phyloP scores from a whole-genome alignment of 345 rosid species.

The sweet orange (Citrus sinensis) region DNA sequence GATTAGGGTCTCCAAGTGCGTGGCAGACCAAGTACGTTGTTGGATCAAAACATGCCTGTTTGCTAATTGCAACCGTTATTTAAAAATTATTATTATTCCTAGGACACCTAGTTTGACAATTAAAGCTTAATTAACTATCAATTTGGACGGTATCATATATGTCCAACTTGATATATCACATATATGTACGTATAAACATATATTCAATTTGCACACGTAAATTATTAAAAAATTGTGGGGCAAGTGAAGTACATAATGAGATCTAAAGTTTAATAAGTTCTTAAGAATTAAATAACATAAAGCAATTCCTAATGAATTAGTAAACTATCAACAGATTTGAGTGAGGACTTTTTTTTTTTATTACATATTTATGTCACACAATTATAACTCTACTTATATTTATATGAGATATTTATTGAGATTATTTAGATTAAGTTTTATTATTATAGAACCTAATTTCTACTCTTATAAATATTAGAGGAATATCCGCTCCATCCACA shows the following conservation, averaged over 20 bases:
- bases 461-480: too few species aligned
- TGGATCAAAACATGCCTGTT: slow-evolving; percentile 16
- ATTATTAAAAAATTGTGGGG: background rate
- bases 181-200: accelerated
- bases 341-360: too few species aligned
- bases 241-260: background rate
- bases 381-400: too few species aligned
- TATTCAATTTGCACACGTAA: too few species aligned
- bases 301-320: too few species aligned
- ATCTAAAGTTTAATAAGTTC: background rate
- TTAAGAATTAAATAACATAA: background rate
- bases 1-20: background rate
- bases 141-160: background rate
- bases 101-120: background rate
- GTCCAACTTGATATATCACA: too few species aligned
- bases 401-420: too few species aligned
- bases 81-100: too few species aligned
- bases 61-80: background rate
- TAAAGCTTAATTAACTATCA: background rate
- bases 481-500: accelerated
- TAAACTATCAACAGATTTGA: too few species aligned
- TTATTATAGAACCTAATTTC: too few species aligned
- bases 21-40: slow-evolving; percentile 27
- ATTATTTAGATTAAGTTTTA: too few species aligned
- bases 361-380: too few species aligned